phyloP scores from a whole-genome alignment of 306 rosid genomes.

The Inga leiocalycina region DNA sequence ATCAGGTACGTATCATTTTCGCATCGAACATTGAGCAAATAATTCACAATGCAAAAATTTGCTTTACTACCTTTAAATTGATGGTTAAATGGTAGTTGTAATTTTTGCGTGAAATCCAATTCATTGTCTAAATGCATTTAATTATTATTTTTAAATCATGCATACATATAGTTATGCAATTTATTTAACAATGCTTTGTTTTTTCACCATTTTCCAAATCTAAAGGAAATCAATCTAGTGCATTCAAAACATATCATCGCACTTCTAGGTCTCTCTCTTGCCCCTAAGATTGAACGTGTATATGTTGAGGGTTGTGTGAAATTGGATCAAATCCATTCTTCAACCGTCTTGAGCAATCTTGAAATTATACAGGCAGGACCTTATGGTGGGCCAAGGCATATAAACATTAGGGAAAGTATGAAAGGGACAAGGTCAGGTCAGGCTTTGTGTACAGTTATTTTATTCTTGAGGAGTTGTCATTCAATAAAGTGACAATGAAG shows the following conservation, averaged over 20 bases:
- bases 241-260: neutral
- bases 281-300: neutral
- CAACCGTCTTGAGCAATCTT: neutral
- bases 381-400: neutral
- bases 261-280: neutral
- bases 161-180: too few relatives aligned
- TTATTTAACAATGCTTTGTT: too few relatives aligned
- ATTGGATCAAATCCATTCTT: neutral
- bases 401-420: neutral
- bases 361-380: fast-evolving
- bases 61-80: too few relatives aligned
- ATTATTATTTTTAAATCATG: too few relatives aligned
- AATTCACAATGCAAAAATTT: too few relatives aligned
- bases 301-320: neutral
- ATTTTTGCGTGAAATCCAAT: too few relatives aligned
- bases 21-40: neutral
- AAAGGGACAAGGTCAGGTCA: neutral
- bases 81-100: too few relatives aligned
- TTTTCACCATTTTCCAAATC: neutral
- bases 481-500: neutral
- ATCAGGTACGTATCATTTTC: neutral
- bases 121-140: too few relatives aligned
- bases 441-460: neutral
- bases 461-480: neutral
- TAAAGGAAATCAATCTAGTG: neutral